phyloP scores from a whole-genome alignment of 148 eudicot genomes.

The Vaccinium corymbosum region DNA sequence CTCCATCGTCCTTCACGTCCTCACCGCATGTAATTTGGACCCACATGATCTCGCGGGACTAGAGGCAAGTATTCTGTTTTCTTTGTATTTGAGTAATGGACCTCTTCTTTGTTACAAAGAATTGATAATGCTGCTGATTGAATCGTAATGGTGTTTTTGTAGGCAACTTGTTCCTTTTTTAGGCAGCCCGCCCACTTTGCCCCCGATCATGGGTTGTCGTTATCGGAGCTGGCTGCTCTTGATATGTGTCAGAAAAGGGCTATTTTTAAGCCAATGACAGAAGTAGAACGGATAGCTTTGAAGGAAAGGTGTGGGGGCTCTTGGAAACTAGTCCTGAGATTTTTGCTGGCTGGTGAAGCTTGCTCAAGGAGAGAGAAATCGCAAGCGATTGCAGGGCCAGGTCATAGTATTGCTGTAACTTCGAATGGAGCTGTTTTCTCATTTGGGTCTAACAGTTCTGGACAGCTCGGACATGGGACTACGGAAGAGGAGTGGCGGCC shows the following conservation, averaged over 20 bases:
- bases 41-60: conserved; percentile 87
- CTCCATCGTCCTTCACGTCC: conserved; percentile 79
- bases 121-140: conserved; percentile 89
- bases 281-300: conserved; percentile 43
- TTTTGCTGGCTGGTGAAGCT: conserved; percentile 79
- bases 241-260: conserved; percentile 89
- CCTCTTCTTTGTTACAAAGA: conserved; percentile 23
- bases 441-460: conserved; percentile 83
- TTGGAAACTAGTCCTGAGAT: conserved; percentile 89
- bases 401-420: conserved; percentile 85
- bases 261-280: conserved; percentile 70
- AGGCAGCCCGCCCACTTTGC: conserved; percentile 78
- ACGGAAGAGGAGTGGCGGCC: conserved; percentile 68
- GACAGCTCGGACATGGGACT: conserved; percentile 90
- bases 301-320: conserved; percentile 85
- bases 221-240: conserved; percentile 87
- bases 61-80: conserved; percentile 66
- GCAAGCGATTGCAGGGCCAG: conserved; percentile 91
- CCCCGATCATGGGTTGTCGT: conserved; percentile 71
- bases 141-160: conserved; percentile 32
- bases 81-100: background rate
- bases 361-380: conserved; percentile 78
- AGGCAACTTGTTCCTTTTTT: conserved; percentile 94
- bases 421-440: conserved; percentile 73
- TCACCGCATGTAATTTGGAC: conserved; percentile 66